phyloP scores from a whole-genome alignment of 805 yeast species.

The Diddensiella santjacobensis region DNA sequence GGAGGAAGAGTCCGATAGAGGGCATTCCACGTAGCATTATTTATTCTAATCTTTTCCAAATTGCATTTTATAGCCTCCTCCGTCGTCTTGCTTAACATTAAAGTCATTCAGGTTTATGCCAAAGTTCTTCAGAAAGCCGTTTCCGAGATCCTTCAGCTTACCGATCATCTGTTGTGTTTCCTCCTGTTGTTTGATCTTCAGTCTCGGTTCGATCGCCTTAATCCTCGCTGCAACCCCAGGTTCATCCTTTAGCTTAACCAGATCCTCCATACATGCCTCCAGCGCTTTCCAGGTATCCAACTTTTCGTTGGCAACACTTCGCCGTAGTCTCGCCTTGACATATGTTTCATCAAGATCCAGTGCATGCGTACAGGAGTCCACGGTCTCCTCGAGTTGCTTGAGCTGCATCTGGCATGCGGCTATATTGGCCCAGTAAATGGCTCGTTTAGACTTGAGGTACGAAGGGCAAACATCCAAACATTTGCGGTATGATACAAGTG shows the following conservation, averaged over 20 bases:
- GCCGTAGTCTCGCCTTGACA: slow-evolving; percentile 69
- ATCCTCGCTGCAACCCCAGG: slow-evolving; percentile 1
- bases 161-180: slow-evolving; percentile 32
- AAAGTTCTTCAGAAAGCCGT: slow-evolving; percentile 30
- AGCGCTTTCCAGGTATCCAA: slow-evolving; percentile 29
- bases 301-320: slow-evolving; percentile 59
- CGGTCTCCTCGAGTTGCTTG: slow-evolving; percentile 39
- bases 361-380: slow-evolving; percentile 61
- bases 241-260: slow-evolving; percentile 11
- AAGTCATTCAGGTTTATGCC: slow-evolving; percentile 32
- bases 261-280: slow-evolving; percentile 28
- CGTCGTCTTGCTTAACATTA: slow-evolving; percentile 21
- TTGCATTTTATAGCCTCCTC: slow-evolving; percentile 25
- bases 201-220: slow-evolving; percentile 17
- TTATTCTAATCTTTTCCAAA: slow-evolving; percentile 3
- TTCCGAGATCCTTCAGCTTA: slow-evolving; percentile 32
- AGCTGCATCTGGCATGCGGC: slow-evolving; percentile 27
- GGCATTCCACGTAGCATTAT: too few species aligned
- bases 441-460: slow-evolving; percentile 9
- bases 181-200: slow-evolving; percentile 25
- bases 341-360: slow-evolving; percentile 56
- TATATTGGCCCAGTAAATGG: slow-evolving; percentile 26
- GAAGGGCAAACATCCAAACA: slow-evolving; percentile 21
- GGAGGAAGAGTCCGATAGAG: too few species aligned
- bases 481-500: slow-evolving; percentile 17